Conservation (phyloP, 345 rosid genomes). For the Arabidopsis arenosa region DNA sequence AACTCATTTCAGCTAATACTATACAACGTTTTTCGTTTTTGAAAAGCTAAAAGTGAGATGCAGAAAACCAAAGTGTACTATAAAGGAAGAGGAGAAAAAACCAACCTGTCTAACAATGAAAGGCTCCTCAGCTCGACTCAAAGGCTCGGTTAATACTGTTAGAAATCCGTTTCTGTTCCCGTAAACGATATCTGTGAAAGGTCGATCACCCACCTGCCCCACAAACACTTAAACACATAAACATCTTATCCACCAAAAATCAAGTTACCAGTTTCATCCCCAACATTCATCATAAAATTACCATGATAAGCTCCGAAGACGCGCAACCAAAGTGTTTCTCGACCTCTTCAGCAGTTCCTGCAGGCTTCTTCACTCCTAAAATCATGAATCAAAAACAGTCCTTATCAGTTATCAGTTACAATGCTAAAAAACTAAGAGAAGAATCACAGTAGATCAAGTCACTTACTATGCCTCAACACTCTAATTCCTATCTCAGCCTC, state of each 20-base stretch:
- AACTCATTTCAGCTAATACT: constrained; percentile 6
- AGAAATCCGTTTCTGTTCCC: constrained; percentile 89
- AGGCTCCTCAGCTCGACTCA: constrained; percentile 83
- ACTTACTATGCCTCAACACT: constrained; percentile 90
- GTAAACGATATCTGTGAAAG: constrained; percentile 86
- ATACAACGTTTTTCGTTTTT: not conserved
- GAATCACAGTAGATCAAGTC: constrained; percentile 11
- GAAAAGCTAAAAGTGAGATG: not conserved
- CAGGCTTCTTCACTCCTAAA: constrained; percentile 89
- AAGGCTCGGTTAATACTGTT: constrained; percentile 79
- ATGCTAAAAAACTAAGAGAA: not conserved
- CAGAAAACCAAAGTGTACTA: not conserved
- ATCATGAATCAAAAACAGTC: not conserved
- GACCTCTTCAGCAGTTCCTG: constrained; percentile 91
- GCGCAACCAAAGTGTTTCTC: constrained; percentile 92
- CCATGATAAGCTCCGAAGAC: constrained; percentile 88
- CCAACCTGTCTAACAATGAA: constrained; percentile 94
- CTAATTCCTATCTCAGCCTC: constrained; percentile 87
- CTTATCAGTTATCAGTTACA: constrained; percentile 9
- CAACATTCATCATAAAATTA: constrained; percentile 38
- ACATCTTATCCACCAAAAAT: constrained; percentile 9
- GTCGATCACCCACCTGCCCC: constrained; percentile 92
- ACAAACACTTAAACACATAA: constrained; percentile 31
- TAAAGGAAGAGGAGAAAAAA: constrained; percentile 20
- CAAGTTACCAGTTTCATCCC: constrained; percentile 6